A percentile compares a stretch with the other conserved stretches of the same genome.
Evolutionary conservation across 2,329 filamentous ascomycete species (phyloP).

Genomic region (Pyrenochaeta sp.): DNA sequence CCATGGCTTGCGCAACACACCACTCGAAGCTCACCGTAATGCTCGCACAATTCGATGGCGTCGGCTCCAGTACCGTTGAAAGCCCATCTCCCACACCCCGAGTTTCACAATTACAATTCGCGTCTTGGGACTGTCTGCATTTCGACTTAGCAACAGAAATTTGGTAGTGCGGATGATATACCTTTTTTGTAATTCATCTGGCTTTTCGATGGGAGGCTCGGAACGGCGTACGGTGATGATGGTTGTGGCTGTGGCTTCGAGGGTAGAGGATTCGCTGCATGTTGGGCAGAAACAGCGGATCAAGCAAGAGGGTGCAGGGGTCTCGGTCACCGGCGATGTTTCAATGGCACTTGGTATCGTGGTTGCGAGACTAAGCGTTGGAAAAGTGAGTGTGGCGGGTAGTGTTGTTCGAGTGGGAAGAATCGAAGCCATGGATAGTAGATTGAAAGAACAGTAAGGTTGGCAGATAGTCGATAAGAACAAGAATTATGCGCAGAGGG

Average conservation of each 20-base stretch:
- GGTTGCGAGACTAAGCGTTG: not conserved
- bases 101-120: not conserved
- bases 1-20: not conserved
- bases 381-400: not conserved
- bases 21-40: not conserved
- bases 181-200: not conserved
- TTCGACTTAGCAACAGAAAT: not conserved
- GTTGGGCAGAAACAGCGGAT: conserved; percentile 1
- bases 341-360: too few relatives aligned
- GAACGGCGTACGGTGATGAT: not conserved
- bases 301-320: not conserved
- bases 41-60: conserved; percentile 1
- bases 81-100: not conserved
- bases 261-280: not conserved
- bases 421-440: not conserved
- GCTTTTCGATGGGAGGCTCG: not conserved
- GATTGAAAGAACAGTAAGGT: not conserved
- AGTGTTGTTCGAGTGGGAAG: not conserved
- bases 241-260: not conserved
- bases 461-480: not conserved
- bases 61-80: conserved; percentile 1
- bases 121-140: not conserved
- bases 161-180: not conserved
- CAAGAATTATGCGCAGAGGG: not conserved
- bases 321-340: not conserved